A percentile compares a stretch with the other conserved stretches of the same genome.
These are phyloP conservation scores for Mycena rosella DNA, from an alignment of 768 basidiomycete genomes.

Conservation along the genomic window DNA sequence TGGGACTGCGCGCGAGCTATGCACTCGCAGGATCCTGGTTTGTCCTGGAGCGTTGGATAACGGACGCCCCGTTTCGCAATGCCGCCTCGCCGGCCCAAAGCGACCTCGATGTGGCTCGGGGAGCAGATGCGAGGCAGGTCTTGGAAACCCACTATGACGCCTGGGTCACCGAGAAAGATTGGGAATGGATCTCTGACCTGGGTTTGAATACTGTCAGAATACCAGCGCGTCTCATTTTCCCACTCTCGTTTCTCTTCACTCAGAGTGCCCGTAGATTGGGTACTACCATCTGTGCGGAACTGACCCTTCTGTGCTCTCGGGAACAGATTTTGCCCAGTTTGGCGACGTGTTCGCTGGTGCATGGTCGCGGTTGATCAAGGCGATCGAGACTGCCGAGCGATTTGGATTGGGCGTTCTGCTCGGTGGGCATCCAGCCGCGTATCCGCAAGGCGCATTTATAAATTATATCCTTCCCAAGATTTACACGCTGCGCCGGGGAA, in stretches of 20 bases:
- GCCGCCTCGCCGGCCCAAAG: slow-evolving; percentile 71
- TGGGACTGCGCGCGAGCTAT: background rate
- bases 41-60: slow-evolving; percentile 83
- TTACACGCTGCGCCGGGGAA: slow-evolving; percentile 83
- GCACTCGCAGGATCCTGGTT: slow-evolving; percentile 81
- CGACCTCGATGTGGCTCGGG: slow-evolving; percentile 77
- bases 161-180: slow-evolving; percentile 77
- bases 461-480: slow-evolving; percentile 54
- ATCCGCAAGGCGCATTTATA: background rate
- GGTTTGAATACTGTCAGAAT: slow-evolving; percentile 75
- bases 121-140: slow-evolving; percentile 57
- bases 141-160: slow-evolving; percentile 82
- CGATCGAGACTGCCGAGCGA: slow-evolving; percentile 68
- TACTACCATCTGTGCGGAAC: slow-evolving; percentile 77
- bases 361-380: slow-evolving; percentile 72
- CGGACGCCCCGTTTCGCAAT: slow-evolving; percentile 65
- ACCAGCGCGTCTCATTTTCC: slow-evolving; percentile 62
- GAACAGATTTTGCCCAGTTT: slow-evolving; percentile 74
- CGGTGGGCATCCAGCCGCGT: slow-evolving; percentile 51
- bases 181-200: slow-evolving; percentile 66
- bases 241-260: too few species aligned
- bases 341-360: slow-evolving; percentile 69
- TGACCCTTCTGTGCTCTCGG: slow-evolving; percentile 68
- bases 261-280: slow-evolving; percentile 63
- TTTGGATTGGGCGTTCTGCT: slow-evolving; percentile 81